phyloP scores from a whole-genome alignment of 768 basidiomycete genomes.

The Agrocybe praecox region DNA sequence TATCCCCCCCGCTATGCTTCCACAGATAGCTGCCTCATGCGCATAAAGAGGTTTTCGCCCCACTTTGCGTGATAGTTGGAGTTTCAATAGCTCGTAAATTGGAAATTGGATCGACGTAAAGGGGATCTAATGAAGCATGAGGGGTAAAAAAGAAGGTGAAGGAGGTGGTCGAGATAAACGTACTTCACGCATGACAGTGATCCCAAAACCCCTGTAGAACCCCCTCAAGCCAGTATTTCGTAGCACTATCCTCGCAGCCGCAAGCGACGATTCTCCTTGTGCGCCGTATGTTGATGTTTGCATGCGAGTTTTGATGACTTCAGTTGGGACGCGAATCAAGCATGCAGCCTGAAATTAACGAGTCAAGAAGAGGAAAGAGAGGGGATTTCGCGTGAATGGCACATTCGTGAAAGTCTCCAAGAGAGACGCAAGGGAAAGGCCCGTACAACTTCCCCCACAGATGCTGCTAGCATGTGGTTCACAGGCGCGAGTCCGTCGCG shows the following conservation, averaged over 20 bases:
- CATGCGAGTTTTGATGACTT: constrained; percentile 92
- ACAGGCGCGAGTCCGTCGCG: constrained; percentile 64
- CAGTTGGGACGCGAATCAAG: constrained; percentile 91
- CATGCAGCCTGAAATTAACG: constrained; percentile 69
- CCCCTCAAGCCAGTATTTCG: constrained; percentile 65
- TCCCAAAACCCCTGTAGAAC: constrained; percentile 85
- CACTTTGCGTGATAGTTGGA: constrained; percentile 55
- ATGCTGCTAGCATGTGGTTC: constrained; percentile 57
- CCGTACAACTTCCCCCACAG: constrained; percentile 55
- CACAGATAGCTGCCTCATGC: constrained; percentile 85
- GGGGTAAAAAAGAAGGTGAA: constrained; percentile 15
- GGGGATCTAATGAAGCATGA: constrained; percentile 65
- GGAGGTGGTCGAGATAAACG: constrained; percentile 29
- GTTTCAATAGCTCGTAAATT: constrained; percentile 87
- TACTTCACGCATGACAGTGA: constrained; percentile 64
- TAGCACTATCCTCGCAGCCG: constrained; percentile 58
- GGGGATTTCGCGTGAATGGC: constrained; percentile 10
- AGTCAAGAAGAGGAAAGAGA: constrained; percentile 10
- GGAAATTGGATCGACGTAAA: constrained; percentile 98
- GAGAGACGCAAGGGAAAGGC: constrained; percentile 47
- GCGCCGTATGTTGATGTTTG: constrained; percentile 81
- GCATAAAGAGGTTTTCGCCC: constrained; percentile 61
- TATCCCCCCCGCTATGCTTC: constrained; percentile 86
- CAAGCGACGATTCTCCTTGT: constrained; percentile 57
- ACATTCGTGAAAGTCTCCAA: constrained; percentile 44